Evolutionary conservation across 2,329 filamentous ascomycete species (phyloP), one percentile per base, ranked within the genome.

Genomic region (Fusarium zealandicum): DNA sequence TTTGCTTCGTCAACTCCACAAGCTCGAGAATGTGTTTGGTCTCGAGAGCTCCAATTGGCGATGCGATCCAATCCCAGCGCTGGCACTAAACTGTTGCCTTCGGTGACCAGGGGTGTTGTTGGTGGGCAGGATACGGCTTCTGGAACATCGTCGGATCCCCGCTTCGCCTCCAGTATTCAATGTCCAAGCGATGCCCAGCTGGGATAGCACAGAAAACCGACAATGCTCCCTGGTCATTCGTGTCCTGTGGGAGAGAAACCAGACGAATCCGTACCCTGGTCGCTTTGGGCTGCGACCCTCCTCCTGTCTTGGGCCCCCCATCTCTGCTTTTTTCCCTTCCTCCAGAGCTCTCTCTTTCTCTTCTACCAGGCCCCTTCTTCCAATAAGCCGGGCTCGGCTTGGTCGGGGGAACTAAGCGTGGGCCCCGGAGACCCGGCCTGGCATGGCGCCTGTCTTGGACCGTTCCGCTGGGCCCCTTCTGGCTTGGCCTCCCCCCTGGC

Each of bases 401-500:
- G 38, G 45, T 54, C 64, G 59, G 62, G 64, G 64, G 54, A 64
- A 56, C 59, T 62, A 59, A 46, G 30, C 54, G 22, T 59, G 50
- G 49, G 41, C 49, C 52, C 54, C 59, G 52, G 59, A 40, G 36
- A 41, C 18, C 48, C 27, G 32, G 48, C 13, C 37, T 50, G 48
- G 57, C 51, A 64, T 55, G 64, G 50, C 51, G 53, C 52, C 49
- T 61, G 57, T 67, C 64, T 54, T 66, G 65, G 63, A 67, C 65
- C 64, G 53, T 64, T 67, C 52, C 51, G 61, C 63, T 57, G 64
- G 64, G 64, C 55, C 50, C 54, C 41, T 55, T 58, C 63, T 42
- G 40, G 60, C 43, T 16, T 30, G 28, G 5, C 10, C 31, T 44
- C 55, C 59, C 45, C 58, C 58, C 38, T 59, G 17, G 44, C 20